A percentile compares a stretch with the other conserved stretches of the same genome.
phyloP scores from a whole-genome alignment of 495 filamentous ascomycete species.

The Aspergillus funiculosus region DNA sequence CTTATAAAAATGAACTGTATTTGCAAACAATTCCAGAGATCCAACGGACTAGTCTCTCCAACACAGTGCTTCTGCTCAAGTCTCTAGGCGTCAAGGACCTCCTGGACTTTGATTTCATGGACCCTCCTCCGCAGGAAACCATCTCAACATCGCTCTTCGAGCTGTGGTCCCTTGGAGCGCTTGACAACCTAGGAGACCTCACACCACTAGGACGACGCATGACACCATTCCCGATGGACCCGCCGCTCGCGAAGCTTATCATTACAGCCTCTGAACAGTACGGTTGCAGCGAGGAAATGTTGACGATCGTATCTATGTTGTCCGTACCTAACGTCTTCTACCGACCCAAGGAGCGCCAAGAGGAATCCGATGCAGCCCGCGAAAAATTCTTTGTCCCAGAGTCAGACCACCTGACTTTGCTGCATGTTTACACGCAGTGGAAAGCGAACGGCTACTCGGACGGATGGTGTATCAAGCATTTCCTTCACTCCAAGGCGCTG shows the following conservation, averaged over 20 bases:
- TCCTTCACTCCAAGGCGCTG: constrained; percentile 86
- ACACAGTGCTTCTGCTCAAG: constrained; percentile 91
- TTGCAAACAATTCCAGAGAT: constrained; percentile 98
- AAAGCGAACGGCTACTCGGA: constrained; percentile 85
- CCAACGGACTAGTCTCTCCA: constrained; percentile 90
- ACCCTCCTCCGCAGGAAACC: constrained; percentile 95
- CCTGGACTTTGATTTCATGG: constrained; percentile 98
- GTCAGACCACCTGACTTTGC: constrained; percentile 91
- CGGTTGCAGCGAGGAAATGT: constrained; percentile 92
- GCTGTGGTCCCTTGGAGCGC: constrained; percentile 90
- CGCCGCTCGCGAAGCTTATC: constrained; percentile 85
- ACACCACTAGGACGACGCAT: constrained; percentile 84
- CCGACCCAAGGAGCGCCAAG: constrained; percentile 92
- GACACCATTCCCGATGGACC: constrained; percentile 97
- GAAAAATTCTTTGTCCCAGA: constrained; percentile 99
- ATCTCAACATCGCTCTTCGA: constrained; percentile 98
- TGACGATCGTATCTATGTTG: constrained; percentile 97
- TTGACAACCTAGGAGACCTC: constrained; percentile 90
- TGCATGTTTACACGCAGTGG: constrained; percentile 97
- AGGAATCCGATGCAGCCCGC: constrained; percentile 92
- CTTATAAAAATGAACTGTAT: constrained; percentile 95
- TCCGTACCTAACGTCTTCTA: constrained; percentile 96
- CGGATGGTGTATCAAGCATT: constrained; percentile 86
- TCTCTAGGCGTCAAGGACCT: constrained; percentile 91
- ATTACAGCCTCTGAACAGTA: constrained; percentile 83